Conservation (phyloP, 495 filamentous ascomycete genomes). For the Pyronema omphalodes region DNA sequence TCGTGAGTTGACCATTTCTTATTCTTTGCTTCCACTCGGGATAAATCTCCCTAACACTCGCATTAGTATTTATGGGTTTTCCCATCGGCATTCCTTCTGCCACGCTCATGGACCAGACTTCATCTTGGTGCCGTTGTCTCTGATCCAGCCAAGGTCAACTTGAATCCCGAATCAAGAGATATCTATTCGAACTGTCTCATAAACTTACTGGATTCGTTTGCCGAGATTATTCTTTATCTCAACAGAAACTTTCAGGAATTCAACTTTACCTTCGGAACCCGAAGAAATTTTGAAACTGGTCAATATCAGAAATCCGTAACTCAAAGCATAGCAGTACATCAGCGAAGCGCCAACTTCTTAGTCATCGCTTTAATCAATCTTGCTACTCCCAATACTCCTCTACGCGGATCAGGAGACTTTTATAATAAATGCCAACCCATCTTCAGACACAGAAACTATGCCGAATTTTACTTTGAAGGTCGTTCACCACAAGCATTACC, state of each 20-base stretch:
- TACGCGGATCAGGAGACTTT: background rate
- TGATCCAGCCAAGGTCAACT: background rate
- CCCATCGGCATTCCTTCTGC: background rate
- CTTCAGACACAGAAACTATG: background rate
- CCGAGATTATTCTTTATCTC: background rate
- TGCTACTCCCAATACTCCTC: background rate
- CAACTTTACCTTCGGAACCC: background rate
- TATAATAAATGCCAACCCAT: background rate
- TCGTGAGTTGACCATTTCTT: background rate
- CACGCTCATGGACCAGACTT: background rate
- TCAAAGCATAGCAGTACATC: background rate
- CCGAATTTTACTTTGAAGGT: background rate
- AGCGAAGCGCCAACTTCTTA: background rate
- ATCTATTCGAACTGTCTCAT: background rate
- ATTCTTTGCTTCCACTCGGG: background rate
- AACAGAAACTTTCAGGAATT: background rate
- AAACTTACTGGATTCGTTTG: background rate
- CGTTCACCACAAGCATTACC: background rate
- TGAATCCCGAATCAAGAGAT: background rate
- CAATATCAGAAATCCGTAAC: background rate
- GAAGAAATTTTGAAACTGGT: background rate
- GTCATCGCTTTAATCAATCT: background rate
- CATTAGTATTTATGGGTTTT: background rate
- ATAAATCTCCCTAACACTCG: background rate
- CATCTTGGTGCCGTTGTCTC: background rate